These are phyloP conservation scores for Pouteria campechiana DNA, from an alignment of 179 eudicot species.

Conservation along the genomic window DNA sequence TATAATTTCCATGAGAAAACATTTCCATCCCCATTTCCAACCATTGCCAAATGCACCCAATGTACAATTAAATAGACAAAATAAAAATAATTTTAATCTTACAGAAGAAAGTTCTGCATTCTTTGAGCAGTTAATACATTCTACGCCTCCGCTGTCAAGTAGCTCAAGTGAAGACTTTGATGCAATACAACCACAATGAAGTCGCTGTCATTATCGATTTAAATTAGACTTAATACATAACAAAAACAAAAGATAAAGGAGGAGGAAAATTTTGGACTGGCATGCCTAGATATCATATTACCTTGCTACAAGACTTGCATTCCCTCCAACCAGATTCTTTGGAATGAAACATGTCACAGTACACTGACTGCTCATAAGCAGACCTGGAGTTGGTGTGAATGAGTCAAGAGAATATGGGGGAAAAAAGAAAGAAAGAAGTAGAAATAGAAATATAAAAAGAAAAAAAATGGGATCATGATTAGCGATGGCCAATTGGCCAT, in stretches of 20 bases:
- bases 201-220: slow-evolving; percentile 38
- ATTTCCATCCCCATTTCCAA: too few species aligned
- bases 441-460: not conserved
- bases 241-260: slow-evolving; percentile 3
- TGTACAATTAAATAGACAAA: too few species aligned
- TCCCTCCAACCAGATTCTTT: slow-evolving; percentile 97
- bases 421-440: not conserved
- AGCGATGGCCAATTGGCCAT: too few species aligned
- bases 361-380: slow-evolving; percentile 55
- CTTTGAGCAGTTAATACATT: slow-evolving; percentile 50
- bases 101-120: slow-evolving; percentile 29
- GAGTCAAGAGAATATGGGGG: not conserved
- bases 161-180: slow-evolving; percentile 67
- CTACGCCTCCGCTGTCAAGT: slow-evolving; percentile 81
- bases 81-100: too few species aligned
- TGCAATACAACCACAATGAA: slow-evolving; percentile 97
- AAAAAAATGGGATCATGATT: not conserved
- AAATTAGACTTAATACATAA: not conserved
- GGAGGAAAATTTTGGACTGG: not conserved
- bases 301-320: slow-evolving; percentile 78
- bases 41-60: too few species aligned
- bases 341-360: slow-evolving; percentile 70
- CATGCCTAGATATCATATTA: slow-evolving; percentile 6
- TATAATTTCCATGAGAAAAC: too few species aligned
- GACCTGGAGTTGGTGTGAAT: slow-evolving; percentile 28